Evolutionary conservation across 306 rosid species (phyloP).

Genomic region (Citrullus colocynthis): DNA sequence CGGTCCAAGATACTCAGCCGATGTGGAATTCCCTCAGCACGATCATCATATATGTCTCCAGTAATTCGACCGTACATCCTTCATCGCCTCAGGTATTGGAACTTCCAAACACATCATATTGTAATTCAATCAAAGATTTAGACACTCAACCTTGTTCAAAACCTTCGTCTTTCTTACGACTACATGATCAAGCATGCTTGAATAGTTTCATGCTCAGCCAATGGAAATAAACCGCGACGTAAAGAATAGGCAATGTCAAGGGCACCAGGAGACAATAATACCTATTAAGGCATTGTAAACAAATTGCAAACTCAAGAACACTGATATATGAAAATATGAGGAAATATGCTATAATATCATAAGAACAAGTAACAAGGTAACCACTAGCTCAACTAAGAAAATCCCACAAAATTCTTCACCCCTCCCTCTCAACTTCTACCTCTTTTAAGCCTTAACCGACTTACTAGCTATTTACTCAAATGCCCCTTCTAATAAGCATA

Average conservation of each 20-base stretch:
- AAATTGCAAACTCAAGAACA: too few relatives aligned
- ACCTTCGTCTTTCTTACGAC: neutral
- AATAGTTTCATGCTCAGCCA: constrained; percentile 93
- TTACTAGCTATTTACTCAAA: too few relatives aligned
- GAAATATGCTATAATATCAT: too few relatives aligned
- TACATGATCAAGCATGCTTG: constrained; percentile 51
- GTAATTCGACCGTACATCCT: neutral
- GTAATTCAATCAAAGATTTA: neutral
- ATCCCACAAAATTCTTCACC: too few relatives aligned
- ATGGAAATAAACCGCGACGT: constrained; percentile 65
- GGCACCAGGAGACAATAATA: constrained; percentile 85
- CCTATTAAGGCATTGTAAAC: constrained; percentile 19
- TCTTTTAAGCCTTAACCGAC: too few relatives aligned
- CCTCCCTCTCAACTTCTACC: too few relatives aligned
- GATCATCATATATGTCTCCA: neutral
- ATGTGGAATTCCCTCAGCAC: neutral
- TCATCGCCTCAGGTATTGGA: neutral
- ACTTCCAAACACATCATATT: neutral
- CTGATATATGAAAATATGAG: too few relatives aligned
- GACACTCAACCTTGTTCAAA: neutral
- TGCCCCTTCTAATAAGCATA: too few relatives aligned
- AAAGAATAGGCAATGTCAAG: constrained; percentile 59
- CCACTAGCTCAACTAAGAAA: too few relatives aligned
- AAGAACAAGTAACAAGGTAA: too few relatives aligned
- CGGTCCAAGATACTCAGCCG: neutral